Percentiles rank a stretch among this genome's conserved stretches.
These are phyloP conservation scores for Berberis thunbergii DNA, from an alignment of 164 flowering plant species.

Conservation along the genomic window DNA sequence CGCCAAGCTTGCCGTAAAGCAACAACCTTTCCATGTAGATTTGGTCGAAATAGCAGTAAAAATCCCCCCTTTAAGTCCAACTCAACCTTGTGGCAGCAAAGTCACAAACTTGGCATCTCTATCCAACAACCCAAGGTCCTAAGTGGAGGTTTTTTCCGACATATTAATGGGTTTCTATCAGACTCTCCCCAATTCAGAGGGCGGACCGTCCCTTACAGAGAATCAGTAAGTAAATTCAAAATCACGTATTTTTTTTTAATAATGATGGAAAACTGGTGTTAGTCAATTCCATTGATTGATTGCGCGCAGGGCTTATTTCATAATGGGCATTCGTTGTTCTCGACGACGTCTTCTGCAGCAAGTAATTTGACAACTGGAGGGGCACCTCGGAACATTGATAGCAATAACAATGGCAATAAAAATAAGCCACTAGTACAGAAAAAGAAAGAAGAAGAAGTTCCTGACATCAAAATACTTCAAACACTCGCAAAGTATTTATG, in stretches of 20 bases:
- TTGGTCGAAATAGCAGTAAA: too few species aligned
- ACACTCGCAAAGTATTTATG: conserved; percentile 81
- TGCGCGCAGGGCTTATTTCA: conserved; percentile 7
- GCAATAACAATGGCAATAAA: too few species aligned
- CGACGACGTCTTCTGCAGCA: conserved; percentile 30
- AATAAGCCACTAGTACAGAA: background rate
- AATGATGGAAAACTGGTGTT: background rate
- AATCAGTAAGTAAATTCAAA: conserved; percentile 10
- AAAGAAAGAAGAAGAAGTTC: conserved; percentile 29
- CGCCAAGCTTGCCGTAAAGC: too few species aligned
- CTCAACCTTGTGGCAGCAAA: too few species aligned
- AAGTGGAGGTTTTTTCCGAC: too few species aligned
- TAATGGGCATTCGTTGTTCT: conserved; percentile 32
- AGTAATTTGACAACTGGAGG: conserved; percentile 12
- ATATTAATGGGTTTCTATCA: background rate
- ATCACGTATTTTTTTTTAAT: background rate
- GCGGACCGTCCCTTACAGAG: background rate
- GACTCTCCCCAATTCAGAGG: background rate
- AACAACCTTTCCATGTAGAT: too few species aligned
- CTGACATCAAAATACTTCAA: conserved; percentile 53
- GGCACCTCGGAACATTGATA: conserved; percentile 14
- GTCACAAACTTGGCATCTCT: too few species aligned
- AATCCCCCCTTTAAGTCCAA: too few species aligned
- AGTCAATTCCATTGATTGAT: conserved; percentile 18
- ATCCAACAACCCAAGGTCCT: too few species aligned